Evolutionary conservation across 1,284 basidiomycete genomes (phyloP).

Genomic region (Inonotus obliquus): DNA sequence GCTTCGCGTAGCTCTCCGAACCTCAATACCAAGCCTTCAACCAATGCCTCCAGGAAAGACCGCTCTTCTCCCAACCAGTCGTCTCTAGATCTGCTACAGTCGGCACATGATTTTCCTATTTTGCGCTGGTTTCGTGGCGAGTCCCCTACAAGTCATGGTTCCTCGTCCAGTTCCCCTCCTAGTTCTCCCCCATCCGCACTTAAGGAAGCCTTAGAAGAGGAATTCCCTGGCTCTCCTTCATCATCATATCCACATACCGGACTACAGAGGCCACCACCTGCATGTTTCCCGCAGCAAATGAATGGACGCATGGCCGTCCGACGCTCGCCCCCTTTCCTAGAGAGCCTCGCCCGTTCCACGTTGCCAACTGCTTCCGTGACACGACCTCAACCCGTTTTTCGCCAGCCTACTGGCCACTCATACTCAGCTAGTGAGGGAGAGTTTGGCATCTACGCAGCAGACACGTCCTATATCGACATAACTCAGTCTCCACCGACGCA

Average conservation of each 20-base stretch:
- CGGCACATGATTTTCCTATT: conserved; percentile 31
- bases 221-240: conserved; percentile 28
- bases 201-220: conserved; percentile 39
- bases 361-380: conserved; percentile 60
- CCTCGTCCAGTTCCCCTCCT: conserved; percentile 26
- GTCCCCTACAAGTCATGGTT: conserved; percentile 22
- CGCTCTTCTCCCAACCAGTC: background rate
- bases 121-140: conserved; percentile 44
- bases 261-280: conserved; percentile 40
- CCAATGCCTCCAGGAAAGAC: background rate
- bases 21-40: background rate
- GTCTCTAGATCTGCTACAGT: conserved; percentile 8
- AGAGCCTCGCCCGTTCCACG: conserved; percentile 55
- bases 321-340: conserved; percentile 51
- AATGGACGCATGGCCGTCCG: conserved; percentile 28
- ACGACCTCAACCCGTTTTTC: conserved; percentile 20
- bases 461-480: conserved; percentile 24
- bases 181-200: conserved; percentile 27
- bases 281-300: conserved; percentile 38
- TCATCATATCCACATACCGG: conserved; percentile 19
- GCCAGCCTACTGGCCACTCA: conserved; percentile 31
- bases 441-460: conserved; percentile 20
- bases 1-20: background rate
- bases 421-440: conserved; percentile 21
- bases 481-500: conserved; percentile 35